Evolutionary conservation across 345 rosid genomes (phyloP), one percentile per base, ranked within the genome.

Genomic region (Populus ilicifolia): DNA sequence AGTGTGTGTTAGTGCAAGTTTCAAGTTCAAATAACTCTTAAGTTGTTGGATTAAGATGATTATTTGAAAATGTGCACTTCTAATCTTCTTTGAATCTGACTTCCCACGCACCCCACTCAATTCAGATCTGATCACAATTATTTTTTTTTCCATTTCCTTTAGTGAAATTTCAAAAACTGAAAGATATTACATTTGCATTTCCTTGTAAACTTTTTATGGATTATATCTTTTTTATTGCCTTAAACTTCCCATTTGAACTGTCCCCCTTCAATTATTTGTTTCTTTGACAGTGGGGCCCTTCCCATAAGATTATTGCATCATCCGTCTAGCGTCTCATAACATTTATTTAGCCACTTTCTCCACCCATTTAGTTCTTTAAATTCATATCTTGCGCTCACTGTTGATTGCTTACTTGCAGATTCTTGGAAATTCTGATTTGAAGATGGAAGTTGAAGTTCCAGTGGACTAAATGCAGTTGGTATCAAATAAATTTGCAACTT

Each of bases 391-490:
- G 43, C 35, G 25, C 65, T 69, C 39, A 74, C 36, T 20, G 3
- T 23, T n/a, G 21, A 12, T 50, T 36, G 30, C 63, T 50, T 76
- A 25, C n/a, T 0, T 77, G 65, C 93, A 89, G 98, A 84, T 90
- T 86, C 89, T 93, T 48, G 90, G 92, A 44, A 83, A 83, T 83
- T 70, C 88, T 41, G 88, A 67, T 77, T 78, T 90, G 75, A 87
- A 86, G 84, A 88, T 90, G 94, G 92, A 93, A 77, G 94, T 89
- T 30, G 98, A 93, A 85, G 92, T 91, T 79, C 94, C 89, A 2
- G 96, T 89, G 75, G 98, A 93, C 75, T 90, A 84, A 86, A 64
- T 14, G 14, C 43, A 9, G 71, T 44, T 67, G 73, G 33, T 18
- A 62, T 6, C n/a, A 2, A 44, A 76, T 39, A 67, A 67, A 35